These are phyloP conservation scores for Dillenia suffruticosa DNA, from an alignment of 164 flowering plant genomes.

Conservation along the genomic window DNA sequence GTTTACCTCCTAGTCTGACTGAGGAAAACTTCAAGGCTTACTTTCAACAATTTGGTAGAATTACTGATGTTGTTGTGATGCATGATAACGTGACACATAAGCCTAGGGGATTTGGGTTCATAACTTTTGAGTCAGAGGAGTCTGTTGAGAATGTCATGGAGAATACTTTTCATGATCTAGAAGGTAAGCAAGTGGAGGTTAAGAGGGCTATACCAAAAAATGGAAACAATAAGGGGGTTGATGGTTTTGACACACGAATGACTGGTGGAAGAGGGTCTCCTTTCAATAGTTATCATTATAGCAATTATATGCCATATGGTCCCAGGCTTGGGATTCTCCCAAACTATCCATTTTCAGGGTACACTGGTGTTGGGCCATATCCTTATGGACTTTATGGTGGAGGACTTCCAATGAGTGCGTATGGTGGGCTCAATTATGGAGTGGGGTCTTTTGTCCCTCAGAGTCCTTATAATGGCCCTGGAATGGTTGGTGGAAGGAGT, in stretches of 20 bases:
- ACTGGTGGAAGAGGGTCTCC: slow-evolving; percentile 23
- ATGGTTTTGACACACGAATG: slow-evolving; percentile 15
- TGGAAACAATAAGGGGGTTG: slow-evolving; percentile 10
- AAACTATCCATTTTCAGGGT: slow-evolving; percentile 19
- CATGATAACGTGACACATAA: slow-evolving; percentile 50
- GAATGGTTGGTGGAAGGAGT: slow-evolving; percentile 23
- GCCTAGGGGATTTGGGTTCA: slow-evolving; percentile 79
- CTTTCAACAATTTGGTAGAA: slow-evolving; percentile 62
- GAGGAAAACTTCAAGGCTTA: slow-evolving; percentile 56
- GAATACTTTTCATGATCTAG: slow-evolving; percentile 49
- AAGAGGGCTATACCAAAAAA: slow-evolving; percentile 75
- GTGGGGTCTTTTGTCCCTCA: slow-evolving; percentile 24
- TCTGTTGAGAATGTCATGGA: slow-evolving; percentile 60
- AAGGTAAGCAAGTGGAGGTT: slow-evolving; percentile 67
- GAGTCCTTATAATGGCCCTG: slow-evolving; percentile 27
- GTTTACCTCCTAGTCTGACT: slow-evolving; percentile 54
- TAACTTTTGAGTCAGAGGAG: slow-evolving; percentile 68
- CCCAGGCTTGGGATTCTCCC: slow-evolving; percentile 27
- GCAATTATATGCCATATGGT: slow-evolving; percentile 16
- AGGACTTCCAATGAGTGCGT: slow-evolving; percentile 35
- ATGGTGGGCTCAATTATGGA: slow-evolving; percentile 31
- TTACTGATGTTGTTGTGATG: slow-evolving; percentile 70
- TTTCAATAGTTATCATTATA: slow-evolving; percentile 21
- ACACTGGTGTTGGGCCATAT: slow-evolving; percentile 20
- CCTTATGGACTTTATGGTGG: slow-evolving; percentile 27